Evolutionary conservation across 192 early-diverging fungal genomes (phyloP), one percentile per base, ranked within the genome.

Genomic region (Irineochytrium annulatum): DNA sequence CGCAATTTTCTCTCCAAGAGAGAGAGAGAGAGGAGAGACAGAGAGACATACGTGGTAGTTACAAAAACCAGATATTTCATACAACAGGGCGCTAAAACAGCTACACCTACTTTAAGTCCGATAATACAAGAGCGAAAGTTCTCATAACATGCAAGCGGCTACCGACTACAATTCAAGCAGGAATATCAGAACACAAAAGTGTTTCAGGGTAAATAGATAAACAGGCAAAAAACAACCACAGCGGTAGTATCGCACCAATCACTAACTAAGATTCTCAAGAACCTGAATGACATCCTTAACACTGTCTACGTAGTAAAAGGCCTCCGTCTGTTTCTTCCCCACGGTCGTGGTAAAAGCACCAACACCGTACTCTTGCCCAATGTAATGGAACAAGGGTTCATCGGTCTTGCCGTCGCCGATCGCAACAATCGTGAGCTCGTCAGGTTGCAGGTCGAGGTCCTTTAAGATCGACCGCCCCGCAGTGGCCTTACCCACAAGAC

Each of bases 401-500:
- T 99, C 97, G 13, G 91, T 89, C 65, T 91, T 90, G 13, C 95
- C 94, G 61, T 99, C 94, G 55, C 97, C 97, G 20, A 98, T 69
- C 52, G 87, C 45, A 1, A 55, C 56, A 27, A 51, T 13, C 22
- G 27, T 3, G 28, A 39, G 59, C 43, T 45, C 8, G 14, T 28
- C 22, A 16, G 44, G 5, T 4, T n/a, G 59, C 4, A 61, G 61
- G 41, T 70, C 68, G 34, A 93, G 69, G 63, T 97, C 94, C 63
- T 80, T 81, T 45, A 98, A 60, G 46, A 99, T 96, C 3, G 90
- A 83, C 26, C 91, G 80, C 0, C 92, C 89, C 0, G 92, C 91
- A 2, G 86, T 88, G 1, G 90, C 81, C 71, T 98, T 99, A 71
- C 98, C 95, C 45, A 98, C 86, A 33, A 85, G 79, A 16, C 89